A percentile compares a stretch with the other conserved stretches of the same genome.
These are phyloP conservation scores for Aspergillus cejpii DNA, from an alignment of 2,329 filamentous ascomycete genomes.

Conservation along the genomic window DNA sequence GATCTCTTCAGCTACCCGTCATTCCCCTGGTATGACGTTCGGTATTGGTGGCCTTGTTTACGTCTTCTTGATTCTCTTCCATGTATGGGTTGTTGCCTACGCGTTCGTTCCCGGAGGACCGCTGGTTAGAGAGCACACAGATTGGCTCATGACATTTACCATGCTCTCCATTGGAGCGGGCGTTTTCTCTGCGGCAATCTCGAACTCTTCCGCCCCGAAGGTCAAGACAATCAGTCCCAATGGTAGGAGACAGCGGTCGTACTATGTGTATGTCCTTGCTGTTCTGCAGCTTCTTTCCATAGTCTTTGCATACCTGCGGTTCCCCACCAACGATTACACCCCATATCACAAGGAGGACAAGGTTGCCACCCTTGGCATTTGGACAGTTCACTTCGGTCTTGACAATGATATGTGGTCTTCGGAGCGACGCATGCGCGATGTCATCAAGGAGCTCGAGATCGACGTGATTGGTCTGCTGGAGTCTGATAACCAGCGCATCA, in stretches of 20 bases:
- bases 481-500: constrained; percentile 89
- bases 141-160: constrained; percentile 85
- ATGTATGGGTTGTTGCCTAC: constrained; percentile 97
- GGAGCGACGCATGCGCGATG: constrained; percentile 84
- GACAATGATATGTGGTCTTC: constrained; percentile 99
- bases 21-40: constrained; percentile 72
- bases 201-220: constrained; percentile 47
- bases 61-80: constrained; percentile 91
- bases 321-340: constrained; percentile 85
- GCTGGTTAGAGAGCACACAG: constrained; percentile 84
- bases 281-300: constrained; percentile 73
- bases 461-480: constrained; percentile 94
- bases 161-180: constrained; percentile 82
- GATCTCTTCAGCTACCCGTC: constrained; percentile 67
- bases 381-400: constrained; percentile 96
- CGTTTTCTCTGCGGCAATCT: constrained; percentile 60
- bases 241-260: constrained; percentile 52
- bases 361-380: constrained; percentile 87
- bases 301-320: constrained; percentile 76
- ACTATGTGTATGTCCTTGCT: constrained; percentile 66
- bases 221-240: constrained; percentile 35
- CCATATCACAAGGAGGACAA: constrained; percentile 86
- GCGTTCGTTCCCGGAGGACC: constrained; percentile 94
- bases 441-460: constrained; percentile 90
- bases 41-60: constrained; percentile 85